Evolutionary conservation across 2,329 filamentous ascomycete species (phyloP).

Genomic region (Verticillium isaacii): DNA sequence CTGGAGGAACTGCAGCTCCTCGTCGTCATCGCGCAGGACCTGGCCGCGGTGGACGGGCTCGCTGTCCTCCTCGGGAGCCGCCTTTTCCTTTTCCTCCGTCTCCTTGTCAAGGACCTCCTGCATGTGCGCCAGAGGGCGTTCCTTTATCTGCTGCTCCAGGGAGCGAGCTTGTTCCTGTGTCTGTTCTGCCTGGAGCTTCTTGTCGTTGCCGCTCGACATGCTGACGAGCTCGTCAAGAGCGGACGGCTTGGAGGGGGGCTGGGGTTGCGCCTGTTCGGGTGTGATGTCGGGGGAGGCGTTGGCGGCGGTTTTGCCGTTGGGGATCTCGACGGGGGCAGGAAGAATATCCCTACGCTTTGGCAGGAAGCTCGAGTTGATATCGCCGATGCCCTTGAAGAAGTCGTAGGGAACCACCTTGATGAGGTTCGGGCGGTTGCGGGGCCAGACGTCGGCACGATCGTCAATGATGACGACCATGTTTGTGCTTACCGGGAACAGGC

Average conservation of each 20-base stretch:
- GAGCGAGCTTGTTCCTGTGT: slow-evolving; percentile 81
- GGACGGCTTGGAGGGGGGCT: slow-evolving; percentile 22
- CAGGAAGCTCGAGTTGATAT: slow-evolving; percentile 97
- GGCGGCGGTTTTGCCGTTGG: slow-evolving; percentile 18
- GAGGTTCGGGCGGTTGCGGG: slow-evolving; percentile 81
- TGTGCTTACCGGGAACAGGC: slow-evolving; percentile 92
- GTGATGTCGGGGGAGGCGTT: background rate
- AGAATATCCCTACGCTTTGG: slow-evolving; percentile 66
- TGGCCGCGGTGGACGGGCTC: slow-evolving; percentile 52
- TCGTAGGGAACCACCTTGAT: slow-evolving; percentile 95
- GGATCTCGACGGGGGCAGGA: slow-evolving; percentile 14
- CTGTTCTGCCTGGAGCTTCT: slow-evolving; percentile 66
- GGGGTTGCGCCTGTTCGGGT: slow-evolving; percentile 6
- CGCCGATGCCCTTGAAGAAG: slow-evolving; percentile 96
- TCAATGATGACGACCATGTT: slow-evolving; percentile 99
- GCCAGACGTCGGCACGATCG: slow-evolving; percentile 94
- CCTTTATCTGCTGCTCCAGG: slow-evolving; percentile 82
- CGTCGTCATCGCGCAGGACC: slow-evolving; percentile 81
- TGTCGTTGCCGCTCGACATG: slow-evolving; percentile 69
- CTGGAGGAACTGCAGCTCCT: slow-evolving; percentile 73
- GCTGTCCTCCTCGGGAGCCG: slow-evolving; percentile 38
- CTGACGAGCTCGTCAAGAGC: slow-evolving; percentile 72
- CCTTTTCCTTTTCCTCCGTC: slow-evolving; percentile 58
- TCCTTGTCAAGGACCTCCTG: slow-evolving; percentile 88
- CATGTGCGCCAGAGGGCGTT: slow-evolving; percentile 84